These are phyloP conservation scores for Termitomyces eurrhizus DNA, from an alignment of 768 basidiomycete species.

Conservation along the genomic window DNA sequence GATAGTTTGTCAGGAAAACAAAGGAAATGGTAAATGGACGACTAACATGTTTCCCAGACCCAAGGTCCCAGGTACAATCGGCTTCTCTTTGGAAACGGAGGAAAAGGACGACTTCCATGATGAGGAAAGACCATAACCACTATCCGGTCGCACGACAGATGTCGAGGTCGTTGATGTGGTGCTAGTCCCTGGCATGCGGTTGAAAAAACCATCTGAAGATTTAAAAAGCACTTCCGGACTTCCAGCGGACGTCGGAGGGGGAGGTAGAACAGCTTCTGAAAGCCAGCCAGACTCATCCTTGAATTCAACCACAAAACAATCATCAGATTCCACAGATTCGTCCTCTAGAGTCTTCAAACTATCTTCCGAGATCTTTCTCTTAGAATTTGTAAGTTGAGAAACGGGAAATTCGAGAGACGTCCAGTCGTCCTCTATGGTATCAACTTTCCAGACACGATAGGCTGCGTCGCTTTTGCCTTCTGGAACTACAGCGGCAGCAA, in stretches of 20 bases:
- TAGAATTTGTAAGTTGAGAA: conserved; percentile 25
- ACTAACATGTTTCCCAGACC: conserved; percentile 87
- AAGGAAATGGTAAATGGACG: background rate
- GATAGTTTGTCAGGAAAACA: conserved; percentile 14
- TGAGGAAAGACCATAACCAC: conserved; percentile 19
- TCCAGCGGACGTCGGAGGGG: conserved; percentile 17
- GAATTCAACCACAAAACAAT: conserved; percentile 78
- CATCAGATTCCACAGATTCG: conserved; percentile 52
- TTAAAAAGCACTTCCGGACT: conserved; percentile 40
- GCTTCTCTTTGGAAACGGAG: conserved; percentile 28
- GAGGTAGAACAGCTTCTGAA: conserved; percentile 28
- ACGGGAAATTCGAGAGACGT: conserved; percentile 28
- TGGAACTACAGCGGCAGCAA: conserved; percentile 34
- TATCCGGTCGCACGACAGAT: conserved; percentile 19
- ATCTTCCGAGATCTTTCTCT: conserved; percentile 40
- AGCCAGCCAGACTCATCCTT: conserved; percentile 58
- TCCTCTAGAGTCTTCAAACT: conserved; percentile 52
- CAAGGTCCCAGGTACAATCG: conserved; percentile 67
- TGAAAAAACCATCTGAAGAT: conserved; percentile 54
- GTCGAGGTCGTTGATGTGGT: conserved; percentile 9
- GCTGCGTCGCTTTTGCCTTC: conserved; percentile 27
- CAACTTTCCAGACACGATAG: conserved; percentile 65
- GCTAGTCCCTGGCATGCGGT: conserved; percentile 21
- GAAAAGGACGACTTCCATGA: conserved; percentile 27
- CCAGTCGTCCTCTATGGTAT: conserved; percentile 34